These are phyloP conservation scores for Heracleum sosnowskyi DNA, from an alignment of 129 eudicot genomes.

Conservation along the genomic window DNA sequence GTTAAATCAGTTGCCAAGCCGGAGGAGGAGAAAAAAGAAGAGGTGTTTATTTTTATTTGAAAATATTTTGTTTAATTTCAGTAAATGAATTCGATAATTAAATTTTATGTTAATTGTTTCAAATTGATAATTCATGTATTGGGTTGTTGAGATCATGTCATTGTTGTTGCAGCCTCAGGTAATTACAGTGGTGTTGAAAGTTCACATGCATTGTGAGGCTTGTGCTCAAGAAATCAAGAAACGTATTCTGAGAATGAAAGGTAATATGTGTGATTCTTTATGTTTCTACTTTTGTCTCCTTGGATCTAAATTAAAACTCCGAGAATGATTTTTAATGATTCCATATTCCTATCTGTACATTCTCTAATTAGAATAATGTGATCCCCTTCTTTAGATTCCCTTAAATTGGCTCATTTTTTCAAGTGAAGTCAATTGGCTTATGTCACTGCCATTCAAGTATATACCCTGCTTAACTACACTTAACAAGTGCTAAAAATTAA, in stretches of 20 bases:
- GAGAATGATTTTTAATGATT: constrained; percentile 18
- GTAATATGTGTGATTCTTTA: constrained; percentile 16
- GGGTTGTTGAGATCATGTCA: constrained; percentile 23
- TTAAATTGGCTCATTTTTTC: neutral
- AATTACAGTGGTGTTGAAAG: constrained; percentile 63
- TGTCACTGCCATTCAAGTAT: neutral
- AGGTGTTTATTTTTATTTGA: constrained; percentile 31
- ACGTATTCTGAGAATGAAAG: constrained; percentile 72
- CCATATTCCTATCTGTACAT: constrained; percentile 17
- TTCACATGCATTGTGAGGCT: constrained; percentile 92
- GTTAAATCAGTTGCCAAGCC: constrained; percentile 54
- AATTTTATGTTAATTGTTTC: neutral
- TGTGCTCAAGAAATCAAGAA: constrained; percentile 85
- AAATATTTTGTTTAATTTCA: no score
- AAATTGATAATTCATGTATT: neutral
- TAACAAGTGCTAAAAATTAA: neutral
- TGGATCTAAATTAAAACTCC: neutral
- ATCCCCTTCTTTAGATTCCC: constrained; percentile 12
- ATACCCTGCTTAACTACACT: neutral
- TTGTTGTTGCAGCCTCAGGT: constrained; percentile 57
- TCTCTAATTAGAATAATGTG: constrained; percentile 19
- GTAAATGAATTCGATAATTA: no score
- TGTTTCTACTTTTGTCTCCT: constrained; percentile 2
- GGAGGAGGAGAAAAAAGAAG: constrained; percentile 63
- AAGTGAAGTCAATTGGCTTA: neutral